Base-by-base conservation (phyloP, 73 alveolate genomes). In the Uronychia binucleata region DNA sequence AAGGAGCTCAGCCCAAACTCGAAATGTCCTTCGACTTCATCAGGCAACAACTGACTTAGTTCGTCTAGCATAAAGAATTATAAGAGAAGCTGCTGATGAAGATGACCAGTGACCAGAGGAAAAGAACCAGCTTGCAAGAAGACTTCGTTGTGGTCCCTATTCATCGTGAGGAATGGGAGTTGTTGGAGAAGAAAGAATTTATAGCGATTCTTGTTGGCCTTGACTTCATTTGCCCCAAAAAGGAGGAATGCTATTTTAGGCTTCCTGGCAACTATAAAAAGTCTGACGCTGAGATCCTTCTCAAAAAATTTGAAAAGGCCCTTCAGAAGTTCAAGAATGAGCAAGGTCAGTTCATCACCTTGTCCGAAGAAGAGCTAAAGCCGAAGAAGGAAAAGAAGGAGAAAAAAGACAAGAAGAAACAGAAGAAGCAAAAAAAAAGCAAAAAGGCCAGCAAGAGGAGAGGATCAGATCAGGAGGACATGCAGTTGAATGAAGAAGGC, bases 71-170 rank as follows among this genome's bases (percentile, higher is more conserved):
- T 57, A 82, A 67, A 57, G 19, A 82, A 31, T 34, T 35, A 19
- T 67, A 88, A 57, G 94, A 88, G 32, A 28, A 80, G 26, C 58
- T 30, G 46, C 13, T 31, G 87, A 77, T 14, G 59, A 59, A 0
- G 25, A 86, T 28, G 92, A 58, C 31, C 8, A 46, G 76, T 59
- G 88, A 14, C 78, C 78, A 86, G 82, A n/a, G 32, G 14, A n/a
- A 58, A 19, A 76, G 60, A 25, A 29, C 1, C 8, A 11, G 28
- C 1, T 29, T n/a, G 25, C 8, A 28, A 1, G 83, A 57, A 30
- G 90, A 78, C 29, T 90, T 27, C 46, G 75, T 86, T 1, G 75
- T 90, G 26, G 84, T 90, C 0, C 93, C 95, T 29, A 29, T 57
- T 0, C 35, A 25, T 57, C 33, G 57, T n/a, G 74, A 74, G 25